Conservation (phyloP, 2,329 filamentous ascomycete species). For the Fusarium chaquense region DNA sequence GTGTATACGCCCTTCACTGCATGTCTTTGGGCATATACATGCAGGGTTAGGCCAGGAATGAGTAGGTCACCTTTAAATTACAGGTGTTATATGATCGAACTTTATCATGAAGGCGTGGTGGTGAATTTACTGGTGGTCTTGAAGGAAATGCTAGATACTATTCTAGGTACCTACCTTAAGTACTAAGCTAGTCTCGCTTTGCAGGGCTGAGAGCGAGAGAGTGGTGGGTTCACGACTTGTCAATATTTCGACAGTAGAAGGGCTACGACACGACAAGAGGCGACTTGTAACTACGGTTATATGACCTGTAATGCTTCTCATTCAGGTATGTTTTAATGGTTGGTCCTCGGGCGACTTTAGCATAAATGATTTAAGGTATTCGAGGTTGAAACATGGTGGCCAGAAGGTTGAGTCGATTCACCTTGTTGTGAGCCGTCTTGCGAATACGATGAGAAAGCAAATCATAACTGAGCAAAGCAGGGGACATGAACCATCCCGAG, state of each 20-base stretch:
- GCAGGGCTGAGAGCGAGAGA: conserved; percentile 6
- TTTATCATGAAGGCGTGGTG: not conserved
- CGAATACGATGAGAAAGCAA: conserved; percentile 19
- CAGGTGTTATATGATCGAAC: conserved; percentile 42
- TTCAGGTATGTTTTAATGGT: not conserved
- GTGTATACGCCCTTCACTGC: conserved; percentile 67
- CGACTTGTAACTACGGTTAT: conserved; percentile 1
- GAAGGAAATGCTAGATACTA: conserved; percentile 5
- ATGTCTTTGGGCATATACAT: conserved; percentile 77
- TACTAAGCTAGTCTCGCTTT: not conserved
- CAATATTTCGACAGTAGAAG: conserved; percentile 26
- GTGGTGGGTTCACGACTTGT: conserved; percentile 12
- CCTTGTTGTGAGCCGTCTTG: not conserved
- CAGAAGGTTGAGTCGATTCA: not conserved
- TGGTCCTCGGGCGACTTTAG: not conserved
- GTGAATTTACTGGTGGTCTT: conserved; percentile 10
- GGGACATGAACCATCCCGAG: conserved; percentile 8
- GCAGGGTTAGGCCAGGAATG: conserved; percentile 58
- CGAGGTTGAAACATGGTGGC: not conserved
- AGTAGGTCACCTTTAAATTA: conserved; percentile 46
- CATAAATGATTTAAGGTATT: not conserved
- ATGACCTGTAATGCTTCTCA: not conserved
- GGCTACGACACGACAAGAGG: conserved; percentile 17
- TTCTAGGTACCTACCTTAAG: no score
- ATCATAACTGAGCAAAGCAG: not conserved